Base-by-base conservation (phyloP, 305 asterid genomes). In the Fraxinus ornus region DNA sequence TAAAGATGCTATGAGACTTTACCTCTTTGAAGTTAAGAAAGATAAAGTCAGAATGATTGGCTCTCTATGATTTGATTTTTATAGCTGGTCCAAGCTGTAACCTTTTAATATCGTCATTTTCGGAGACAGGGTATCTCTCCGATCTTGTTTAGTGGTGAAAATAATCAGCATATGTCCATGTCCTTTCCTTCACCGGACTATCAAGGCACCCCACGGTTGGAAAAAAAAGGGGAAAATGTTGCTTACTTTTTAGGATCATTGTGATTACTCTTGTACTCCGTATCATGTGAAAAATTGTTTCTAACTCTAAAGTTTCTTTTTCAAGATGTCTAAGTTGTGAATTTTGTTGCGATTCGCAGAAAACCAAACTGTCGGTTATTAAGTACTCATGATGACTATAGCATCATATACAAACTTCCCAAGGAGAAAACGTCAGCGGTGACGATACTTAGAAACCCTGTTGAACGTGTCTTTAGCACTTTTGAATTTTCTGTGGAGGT, bases 401-500 rank as follows among this genome's bases (percentile, higher is more conserved):
- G 97, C 86, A 84, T 96, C 90, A 89, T 93, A 90, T 88, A 97
- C 80, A 96, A 90, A 81, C 97, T 96, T 89, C 94, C 95, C 21
- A 86, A 82, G 88, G 96, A 91, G 84, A 91, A 81, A 91, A 90
- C 95, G 33, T 96, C 99, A 41, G 94, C 93, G 81, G 91, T 94
- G 90, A 96, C 99, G 70, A 93, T 96, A 85, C 91, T 96, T 79
- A 92, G 99, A 89, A 24, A 24, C 26, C 26, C 26, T 24, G 26
- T 24, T 24, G 98, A 97, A 76, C 98, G 98, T 81, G 97, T 97
- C 83, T 92, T 97, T 82, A 97, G 99, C 88, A 80, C 97, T 55
- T 97, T 91, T 22, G 99, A 97, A 87, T 97, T 97, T 88, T 94
- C 99, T 17, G 87, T 94, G 80, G 98, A 97, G 92, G 98, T 97